A percentile compares a stretch with the other conserved stretches of the same genome.
These are phyloP conservation scores for Hypholoma sublateritium DNA, from an alignment of 768 basidiomycete genomes.

Conservation along the genomic window DNA sequence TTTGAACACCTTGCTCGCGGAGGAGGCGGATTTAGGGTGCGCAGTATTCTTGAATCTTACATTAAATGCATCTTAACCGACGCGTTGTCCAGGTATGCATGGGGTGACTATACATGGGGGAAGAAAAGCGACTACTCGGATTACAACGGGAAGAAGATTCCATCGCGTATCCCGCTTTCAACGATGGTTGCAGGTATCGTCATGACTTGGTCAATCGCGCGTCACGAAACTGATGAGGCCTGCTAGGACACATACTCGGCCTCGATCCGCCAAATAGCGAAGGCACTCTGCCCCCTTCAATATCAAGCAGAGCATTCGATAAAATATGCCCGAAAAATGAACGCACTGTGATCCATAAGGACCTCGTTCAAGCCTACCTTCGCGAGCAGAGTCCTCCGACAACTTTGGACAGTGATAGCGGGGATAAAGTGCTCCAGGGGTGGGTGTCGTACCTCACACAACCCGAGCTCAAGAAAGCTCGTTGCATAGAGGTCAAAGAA, in stretches of 20 bases:
- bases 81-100: constrained; percentile 44
- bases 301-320: constrained; percentile 45
- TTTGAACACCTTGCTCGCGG: constrained; percentile 49
- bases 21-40: constrained; percentile 46
- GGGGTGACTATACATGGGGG: constrained; percentile 60
- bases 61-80: not conserved
- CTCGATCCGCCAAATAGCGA: not conserved
- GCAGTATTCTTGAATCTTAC: constrained; percentile 23
- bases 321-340: constrained; percentile 42
- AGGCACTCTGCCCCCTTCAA: constrained; percentile 36
- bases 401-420: constrained; percentile 21
- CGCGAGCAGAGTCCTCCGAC: not conserved
- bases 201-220: not conserved
- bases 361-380: constrained; percentile 18
- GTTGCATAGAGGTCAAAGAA: constrained; percentile 47
- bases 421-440: constrained; percentile 35
- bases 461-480: constrained; percentile 42
- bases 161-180: constrained; percentile 54
- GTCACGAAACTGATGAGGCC: not conserved
- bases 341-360: constrained; percentile 26
- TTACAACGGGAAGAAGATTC: constrained; percentile 50
- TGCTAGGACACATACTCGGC: constrained; percentile 23
- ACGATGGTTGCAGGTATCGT: constrained; percentile 47
- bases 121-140: constrained; percentile 40
- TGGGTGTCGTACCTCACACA: constrained; percentile 48